Percentiles rank a stretch among this genome's conserved stretches.
Conservation (phyloP, 805 yeast species). For the Zygosaccharomyces pseudorouxii region DNA sequence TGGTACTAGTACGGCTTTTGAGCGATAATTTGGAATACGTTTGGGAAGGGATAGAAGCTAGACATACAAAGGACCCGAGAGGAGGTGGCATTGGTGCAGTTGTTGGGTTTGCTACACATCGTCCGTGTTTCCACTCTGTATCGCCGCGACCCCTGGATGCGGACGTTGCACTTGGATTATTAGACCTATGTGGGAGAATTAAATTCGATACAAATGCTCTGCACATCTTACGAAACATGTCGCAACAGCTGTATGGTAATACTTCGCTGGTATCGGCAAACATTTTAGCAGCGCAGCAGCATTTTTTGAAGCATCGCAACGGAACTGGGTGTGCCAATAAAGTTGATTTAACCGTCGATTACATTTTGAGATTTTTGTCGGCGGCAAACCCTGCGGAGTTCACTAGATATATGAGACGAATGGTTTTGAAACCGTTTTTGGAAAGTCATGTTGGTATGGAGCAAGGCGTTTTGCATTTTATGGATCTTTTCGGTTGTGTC, state of each 20-base stretch:
- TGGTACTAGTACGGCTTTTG: conserved; percentile 38
- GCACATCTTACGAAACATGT: conserved; percentile 33
- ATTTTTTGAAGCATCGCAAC: conserved; percentile 14
- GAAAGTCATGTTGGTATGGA: conserved; percentile 38
- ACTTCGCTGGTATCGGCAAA: conserved; percentile 8
- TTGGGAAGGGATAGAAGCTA: conserved; percentile 34
- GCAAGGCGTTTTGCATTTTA: conserved; percentile 29
- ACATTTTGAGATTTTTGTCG: conserved; percentile 43
- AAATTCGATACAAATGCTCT: conserved; percentile 34
- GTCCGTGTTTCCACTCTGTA: conserved; percentile 34
- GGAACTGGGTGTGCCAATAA: conserved; percentile 11
- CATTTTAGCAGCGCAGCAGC: conserved; percentile 22
- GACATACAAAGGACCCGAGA: conserved; percentile 10
- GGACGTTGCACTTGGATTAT: conserved; percentile 27
- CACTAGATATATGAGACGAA: conserved; percentile 28
- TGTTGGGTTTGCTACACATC: conserved; percentile 34
- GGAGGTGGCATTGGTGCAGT: conserved; percentile 22
- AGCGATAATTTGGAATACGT: conserved; percentile 39
- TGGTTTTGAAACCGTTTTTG: conserved; percentile 22
- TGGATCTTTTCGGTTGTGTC: conserved; percentile 44
- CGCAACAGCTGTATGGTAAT: conserved; percentile 16
- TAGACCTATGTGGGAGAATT: conserved; percentile 29
- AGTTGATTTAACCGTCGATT: conserved; percentile 21
- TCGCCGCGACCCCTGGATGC: conserved; percentile 33
- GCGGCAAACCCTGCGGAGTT: conserved; percentile 47